Evolutionary conservation across 2,329 filamentous ascomycete genomes (phyloP).

Genomic region (Sporothrix globosa): DNA sequence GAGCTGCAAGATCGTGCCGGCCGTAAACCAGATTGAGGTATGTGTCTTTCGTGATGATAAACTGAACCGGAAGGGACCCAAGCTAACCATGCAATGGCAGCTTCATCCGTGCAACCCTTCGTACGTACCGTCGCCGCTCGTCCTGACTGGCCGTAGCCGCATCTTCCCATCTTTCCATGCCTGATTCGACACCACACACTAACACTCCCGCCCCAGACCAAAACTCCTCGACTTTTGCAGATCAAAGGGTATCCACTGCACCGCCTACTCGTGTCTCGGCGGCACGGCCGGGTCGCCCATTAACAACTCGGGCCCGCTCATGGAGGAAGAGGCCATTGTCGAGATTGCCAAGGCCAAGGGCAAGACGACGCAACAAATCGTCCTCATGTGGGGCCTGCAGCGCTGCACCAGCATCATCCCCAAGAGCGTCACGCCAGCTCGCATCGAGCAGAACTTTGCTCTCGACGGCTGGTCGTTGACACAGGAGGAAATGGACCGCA

Average conservation of each 20-base stretch:
- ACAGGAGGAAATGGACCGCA: constrained; percentile 60
- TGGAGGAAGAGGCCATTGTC: constrained; percentile 43
- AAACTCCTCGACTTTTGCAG: constrained; percentile 62
- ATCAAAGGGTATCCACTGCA: constrained; percentile 62
- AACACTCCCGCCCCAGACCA: constrained; percentile 40
- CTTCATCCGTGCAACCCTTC: constrained; percentile 24
- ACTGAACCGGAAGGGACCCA: not conserved
- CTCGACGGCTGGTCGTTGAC: constrained; percentile 63
- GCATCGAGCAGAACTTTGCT: constrained; percentile 45
- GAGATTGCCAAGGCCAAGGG: constrained; percentile 55
- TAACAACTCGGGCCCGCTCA: constrained; percentile 40
- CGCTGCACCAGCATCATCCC: constrained; percentile 55
- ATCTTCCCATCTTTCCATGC: too few relatives aligned
- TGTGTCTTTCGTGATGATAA: not conserved
- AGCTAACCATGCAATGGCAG: not conserved
- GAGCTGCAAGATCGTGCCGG: constrained; percentile 50
- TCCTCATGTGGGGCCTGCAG: constrained; percentile 53
- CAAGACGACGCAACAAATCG: constrained; percentile 21
- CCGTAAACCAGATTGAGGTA: constrained; percentile 65
- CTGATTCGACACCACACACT: too few relatives aligned
- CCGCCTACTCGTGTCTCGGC: constrained; percentile 62
- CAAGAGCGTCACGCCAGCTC: constrained; percentile 44
- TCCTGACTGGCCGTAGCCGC: too few relatives aligned
- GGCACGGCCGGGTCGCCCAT: constrained; percentile 59
- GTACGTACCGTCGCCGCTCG: not conserved